Evolutionary conservation across 805 yeast genomes (phyloP).

Genomic region (Dipodascus albidus): DNA sequence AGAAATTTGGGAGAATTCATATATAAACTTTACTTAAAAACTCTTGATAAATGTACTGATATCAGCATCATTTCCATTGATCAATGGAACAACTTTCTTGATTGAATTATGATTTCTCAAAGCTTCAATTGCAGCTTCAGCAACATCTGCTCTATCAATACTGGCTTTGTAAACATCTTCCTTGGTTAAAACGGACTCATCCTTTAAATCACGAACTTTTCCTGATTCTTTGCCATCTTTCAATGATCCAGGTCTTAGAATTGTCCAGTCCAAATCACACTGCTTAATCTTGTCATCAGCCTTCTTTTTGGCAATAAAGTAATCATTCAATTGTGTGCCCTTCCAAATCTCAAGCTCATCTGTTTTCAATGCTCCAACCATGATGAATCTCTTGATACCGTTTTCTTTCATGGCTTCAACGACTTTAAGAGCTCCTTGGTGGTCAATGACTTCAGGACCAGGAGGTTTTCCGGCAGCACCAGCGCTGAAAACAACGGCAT

Average conservation of each 20-base stretch:
- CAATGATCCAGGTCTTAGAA: slow-evolving; percentile 42
- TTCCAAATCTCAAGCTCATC: slow-evolving; percentile 38
- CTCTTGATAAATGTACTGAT: background rate
- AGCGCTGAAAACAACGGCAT: slow-evolving; percentile 49
- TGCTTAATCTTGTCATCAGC: slow-evolving; percentile 40
- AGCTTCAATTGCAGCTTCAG: slow-evolving; percentile 31
- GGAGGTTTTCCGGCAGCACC: slow-evolving; percentile 51
- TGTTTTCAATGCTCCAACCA: slow-evolving; percentile 47
- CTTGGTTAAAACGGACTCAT: slow-evolving; percentile 18
- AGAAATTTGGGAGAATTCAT: background rate
- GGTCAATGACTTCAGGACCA: slow-evolving; percentile 38
- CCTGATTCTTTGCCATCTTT: slow-evolving; percentile 34
- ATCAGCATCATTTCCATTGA: slow-evolving; percentile 29
- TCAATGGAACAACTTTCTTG: slow-evolving; percentile 34
- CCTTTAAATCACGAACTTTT: slow-evolving; percentile 26
- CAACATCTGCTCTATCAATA: slow-evolving; percentile 46
- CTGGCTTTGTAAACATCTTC: background rate
- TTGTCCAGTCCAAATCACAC: slow-evolving; percentile 39
- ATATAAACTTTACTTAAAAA: background rate
- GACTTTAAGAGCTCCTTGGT: slow-evolving; percentile 49
- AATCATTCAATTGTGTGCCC: slow-evolving; percentile 30
- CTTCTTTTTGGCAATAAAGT: slow-evolving; percentile 50
- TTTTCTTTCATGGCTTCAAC: slow-evolving; percentile 41
- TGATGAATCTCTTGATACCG: slow-evolving; percentile 34
- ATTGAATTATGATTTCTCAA: slow-evolving; percentile 30